Evolutionary conservation across 805 yeast genomes (phyloP).

Genomic region (Candida succiphila): DNA sequence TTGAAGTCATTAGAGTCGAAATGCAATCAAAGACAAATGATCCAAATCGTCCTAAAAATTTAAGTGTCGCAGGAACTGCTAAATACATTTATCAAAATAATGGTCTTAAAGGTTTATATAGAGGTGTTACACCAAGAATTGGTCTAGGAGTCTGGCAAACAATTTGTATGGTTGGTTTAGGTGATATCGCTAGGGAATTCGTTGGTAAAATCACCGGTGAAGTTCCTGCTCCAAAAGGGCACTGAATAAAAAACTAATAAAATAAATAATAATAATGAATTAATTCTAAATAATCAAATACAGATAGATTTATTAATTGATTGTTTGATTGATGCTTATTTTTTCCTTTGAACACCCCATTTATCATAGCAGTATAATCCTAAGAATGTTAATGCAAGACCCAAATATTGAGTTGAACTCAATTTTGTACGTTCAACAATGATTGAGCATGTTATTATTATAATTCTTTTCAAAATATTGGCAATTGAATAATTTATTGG

Average conservation of each 20-base stretch:
- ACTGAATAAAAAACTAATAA: conserved; percentile 13
- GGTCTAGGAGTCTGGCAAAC: conserved; percentile 98
- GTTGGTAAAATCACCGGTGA: conserved; percentile 58
- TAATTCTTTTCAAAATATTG: conserved; percentile 64
- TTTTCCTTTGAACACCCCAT: conserved; percentile 36
- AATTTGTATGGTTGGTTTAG: conserved; percentile 95
- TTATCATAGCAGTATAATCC: conserved; percentile 67
- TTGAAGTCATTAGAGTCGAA: conserved; percentile 95
- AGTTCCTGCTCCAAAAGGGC: conserved; percentile 32
- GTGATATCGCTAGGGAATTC: conserved; percentile 79
- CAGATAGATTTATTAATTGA: not conserved
- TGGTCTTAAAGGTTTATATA: conserved; percentile 84
- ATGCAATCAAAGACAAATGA: conserved; percentile 94
- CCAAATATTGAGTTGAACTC: conserved; percentile 33
- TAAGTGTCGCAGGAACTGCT: conserved; percentile 67
- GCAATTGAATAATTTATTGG: conserved; percentile 77
- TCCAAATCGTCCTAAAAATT: conserved; percentile 91
- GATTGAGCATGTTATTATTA: conserved; percentile 58
- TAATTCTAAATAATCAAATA: not conserved
- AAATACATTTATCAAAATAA: conserved; percentile 73
- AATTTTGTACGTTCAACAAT: conserved; percentile 47
- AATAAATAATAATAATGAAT: not conserved
- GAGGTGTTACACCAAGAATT: conserved; percentile 96
- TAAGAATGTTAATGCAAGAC: conserved; percentile 42
- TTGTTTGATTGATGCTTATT: not conserved